Base-by-base conservation (phyloP, 106 monocot genomes). In the Acorus gramineus region DNA sequence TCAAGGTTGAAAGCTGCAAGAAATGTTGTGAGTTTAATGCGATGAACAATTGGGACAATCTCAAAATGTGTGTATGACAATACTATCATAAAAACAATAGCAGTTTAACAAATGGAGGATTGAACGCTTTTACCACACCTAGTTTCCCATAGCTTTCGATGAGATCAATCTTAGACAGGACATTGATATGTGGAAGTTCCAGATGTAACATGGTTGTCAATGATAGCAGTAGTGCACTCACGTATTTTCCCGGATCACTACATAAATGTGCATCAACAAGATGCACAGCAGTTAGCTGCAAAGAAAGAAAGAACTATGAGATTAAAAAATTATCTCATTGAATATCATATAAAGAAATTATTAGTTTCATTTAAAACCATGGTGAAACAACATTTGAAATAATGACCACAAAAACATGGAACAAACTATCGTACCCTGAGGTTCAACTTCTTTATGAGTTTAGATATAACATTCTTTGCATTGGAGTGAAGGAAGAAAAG, bases 401-500 rank as follows among this genome's bases (percentile, higher is more conserved):
- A 14, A 5, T 50, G 51, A 8, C 3, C 14, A 5, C 13, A 49
- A 59, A 14, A 3, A 71, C n/a, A 9, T 56, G 60, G 62, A 46
- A 56, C 57, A 6, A 45, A 53, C 67, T 11, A 66, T 45, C 73
- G 73, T 84, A 95, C 90, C 76, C 84, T 64, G 68, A 96, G 78
- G 66, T 90, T 66, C 78, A 96, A 65, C 64, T 80, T 78, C 77
- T 79, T 96, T 14, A 71, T 73, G 60, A 90, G 87, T 73, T 80
- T 96, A 57, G 67, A 73, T 0, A 96, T 82, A 60, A 87, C 71
- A 64, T 72, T 96, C 69, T 80, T 90, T 50, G 87, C 82, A 79
- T 87, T 96, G 62, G 95, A 85, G 66, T 96, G 95, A 67, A 96
- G 95, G 65, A 85, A 96, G 81, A 96, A 96, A 63, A 96, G 81